Conservation (phyloP, 2,329 filamentous ascomycete genomes). For the Trichoderma brevicompactum region DNA sequence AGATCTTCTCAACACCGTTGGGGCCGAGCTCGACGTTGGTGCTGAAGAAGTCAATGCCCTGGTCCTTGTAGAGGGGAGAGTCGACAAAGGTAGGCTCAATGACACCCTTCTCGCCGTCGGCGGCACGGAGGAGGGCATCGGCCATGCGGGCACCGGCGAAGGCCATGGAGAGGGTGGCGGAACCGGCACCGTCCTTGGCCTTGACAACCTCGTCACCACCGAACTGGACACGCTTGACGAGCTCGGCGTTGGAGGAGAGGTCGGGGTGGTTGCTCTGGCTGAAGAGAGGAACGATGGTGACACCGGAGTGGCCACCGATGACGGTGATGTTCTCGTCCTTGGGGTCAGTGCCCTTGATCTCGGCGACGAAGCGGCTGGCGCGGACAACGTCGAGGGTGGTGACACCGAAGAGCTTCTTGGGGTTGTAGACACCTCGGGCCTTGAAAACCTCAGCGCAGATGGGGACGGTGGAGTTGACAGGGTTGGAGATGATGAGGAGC, state of each 20-base stretch:
- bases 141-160: slow-evolving; percentile 86
- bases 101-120: slow-evolving; percentile 92
- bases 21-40: slow-evolving; percentile 95
- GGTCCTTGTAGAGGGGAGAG: slow-evolving; percentile 96
- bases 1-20: slow-evolving; percentile 93
- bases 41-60: slow-evolving; percentile 96
- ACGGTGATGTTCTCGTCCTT: slow-evolving; percentile 93
- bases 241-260: slow-evolving; percentile 76
- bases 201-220: slow-evolving; percentile 99
- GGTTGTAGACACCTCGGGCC: slow-evolving; percentile 93
- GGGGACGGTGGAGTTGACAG: slow-evolving; percentile 99
- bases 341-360: slow-evolving; percentile 90
- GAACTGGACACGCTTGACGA: slow-evolving; percentile 96
- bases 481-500: slow-evolving; percentile 97
- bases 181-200: slow-evolving; percentile 97
- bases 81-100: slow-evolving; percentile 97
- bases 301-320: slow-evolving; percentile 94
- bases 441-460: slow-evolving; percentile 98
- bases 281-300: slow-evolving; percentile 97
- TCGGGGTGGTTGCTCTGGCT: slow-evolving; percentile 88
- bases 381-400: slow-evolving; percentile 99
- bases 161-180: slow-evolving; percentile 97
- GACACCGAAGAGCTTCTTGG: slow-evolving; percentile 98
- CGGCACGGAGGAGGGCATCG: slow-evolving; percentile 90
- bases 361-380: slow-evolving; percentile 94